Conservation (phyloP, 805 yeast species). For the Candida ficus region DNA sequence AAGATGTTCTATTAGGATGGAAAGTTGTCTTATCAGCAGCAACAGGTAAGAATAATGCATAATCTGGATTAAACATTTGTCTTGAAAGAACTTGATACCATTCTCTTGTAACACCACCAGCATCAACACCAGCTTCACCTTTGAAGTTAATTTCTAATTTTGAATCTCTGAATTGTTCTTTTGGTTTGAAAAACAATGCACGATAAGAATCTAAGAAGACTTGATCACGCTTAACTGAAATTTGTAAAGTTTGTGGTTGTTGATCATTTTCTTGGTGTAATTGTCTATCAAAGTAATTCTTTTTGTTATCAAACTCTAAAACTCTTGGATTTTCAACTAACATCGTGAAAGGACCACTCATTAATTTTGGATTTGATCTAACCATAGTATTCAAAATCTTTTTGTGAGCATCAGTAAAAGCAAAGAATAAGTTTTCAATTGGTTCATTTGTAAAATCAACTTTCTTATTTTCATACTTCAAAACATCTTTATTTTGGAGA, state of each 20-base stretch:
- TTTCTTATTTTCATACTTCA: slow-evolving; percentile 57
- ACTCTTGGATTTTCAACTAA: slow-evolving; percentile 84
- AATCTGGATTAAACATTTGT: slow-evolving; percentile 94
- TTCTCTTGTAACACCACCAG: slow-evolving; percentile 96
- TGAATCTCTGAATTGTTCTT: slow-evolving; percentile 65
- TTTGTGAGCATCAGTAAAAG: slow-evolving; percentile 85
- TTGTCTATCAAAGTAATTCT: slow-evolving; percentile 74
- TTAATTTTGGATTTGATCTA: slow-evolving; percentile 79
- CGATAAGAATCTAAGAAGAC: slow-evolving; percentile 90
- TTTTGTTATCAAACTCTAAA: slow-evolving; percentile 90
- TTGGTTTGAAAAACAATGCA: slow-evolving; percentile 70
- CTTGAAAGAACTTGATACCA: slow-evolving; percentile 94
- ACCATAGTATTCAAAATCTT: slow-evolving; percentile 89
- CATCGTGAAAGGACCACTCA: slow-evolving; percentile 94
- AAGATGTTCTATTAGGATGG: slow-evolving; percentile 91
- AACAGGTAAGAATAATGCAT: slow-evolving; percentile 87
- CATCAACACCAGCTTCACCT: slow-evolving; percentile 96
- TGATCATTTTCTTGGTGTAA: slow-evolving; percentile 44
- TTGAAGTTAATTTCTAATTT: slow-evolving; percentile 77
- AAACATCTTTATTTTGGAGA: slow-evolving; percentile 45
- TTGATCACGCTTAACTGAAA: slow-evolving; percentile 79
- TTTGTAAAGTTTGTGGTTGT: slow-evolving; percentile 43
- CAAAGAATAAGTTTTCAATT: slow-evolving; percentile 70
- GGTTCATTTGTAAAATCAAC: slow-evolving; percentile 71
- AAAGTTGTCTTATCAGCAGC: slow-evolving; percentile 89